Conservation (phyloP, 352 stramenopile species). For the Elongisporangium senticosum region DNA sequence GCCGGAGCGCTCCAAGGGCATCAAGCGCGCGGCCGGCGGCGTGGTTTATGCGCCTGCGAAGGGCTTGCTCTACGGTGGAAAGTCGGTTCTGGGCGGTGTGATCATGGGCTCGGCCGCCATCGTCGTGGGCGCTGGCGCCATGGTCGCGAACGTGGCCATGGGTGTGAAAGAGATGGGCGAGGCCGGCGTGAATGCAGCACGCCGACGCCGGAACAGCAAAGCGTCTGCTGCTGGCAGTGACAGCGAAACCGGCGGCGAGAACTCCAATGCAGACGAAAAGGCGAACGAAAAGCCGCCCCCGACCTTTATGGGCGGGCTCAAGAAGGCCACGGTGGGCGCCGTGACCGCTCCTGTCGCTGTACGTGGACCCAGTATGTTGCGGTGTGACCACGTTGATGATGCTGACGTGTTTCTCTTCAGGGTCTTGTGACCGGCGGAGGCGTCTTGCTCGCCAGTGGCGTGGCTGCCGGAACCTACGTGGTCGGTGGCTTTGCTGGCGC, state of each 20-base stretch:
- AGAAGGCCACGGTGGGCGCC: slow-evolving; percentile 81
- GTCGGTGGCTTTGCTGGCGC: slow-evolving; percentile 80
- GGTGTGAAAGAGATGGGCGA: slow-evolving; percentile 87
- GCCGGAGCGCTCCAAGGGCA: slow-evolving; percentile 64
- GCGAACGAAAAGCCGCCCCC: slow-evolving; percentile 65
- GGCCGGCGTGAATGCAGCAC: slow-evolving; percentile 66
- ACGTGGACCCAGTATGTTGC: slow-evolving; percentile 10
- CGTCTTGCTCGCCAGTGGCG: slow-evolving; percentile 69
- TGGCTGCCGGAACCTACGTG: slow-evolving; percentile 70
- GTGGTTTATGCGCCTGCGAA: slow-evolving; percentile 81
- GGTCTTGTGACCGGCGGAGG: slow-evolving; percentile 70
- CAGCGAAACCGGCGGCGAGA: slow-evolving; percentile 18
- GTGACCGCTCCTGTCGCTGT: slow-evolving; percentile 78
- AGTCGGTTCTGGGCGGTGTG: slow-evolving; percentile 76
- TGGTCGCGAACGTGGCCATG: slow-evolving; percentile 78
- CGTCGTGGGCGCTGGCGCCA: slow-evolving; percentile 64
- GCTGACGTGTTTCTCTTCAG: slow-evolving; percentile 18
- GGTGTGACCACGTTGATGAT: too few species aligned
- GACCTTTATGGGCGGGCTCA: slow-evolving; percentile 80
- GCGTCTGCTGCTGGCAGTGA: slow-evolving; percentile 27
- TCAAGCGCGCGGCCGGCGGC: slow-evolving; percentile 71
- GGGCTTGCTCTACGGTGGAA: slow-evolving; percentile 77
- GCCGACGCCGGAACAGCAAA: slow-evolving; percentile 55
- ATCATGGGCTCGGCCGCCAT: slow-evolving; percentile 80
- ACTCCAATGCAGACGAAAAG: slow-evolving; percentile 16